phyloP scores from a whole-genome alignment of 2,329 filamentous ascomycete genomes.

The Beauveria australis region DNA sequence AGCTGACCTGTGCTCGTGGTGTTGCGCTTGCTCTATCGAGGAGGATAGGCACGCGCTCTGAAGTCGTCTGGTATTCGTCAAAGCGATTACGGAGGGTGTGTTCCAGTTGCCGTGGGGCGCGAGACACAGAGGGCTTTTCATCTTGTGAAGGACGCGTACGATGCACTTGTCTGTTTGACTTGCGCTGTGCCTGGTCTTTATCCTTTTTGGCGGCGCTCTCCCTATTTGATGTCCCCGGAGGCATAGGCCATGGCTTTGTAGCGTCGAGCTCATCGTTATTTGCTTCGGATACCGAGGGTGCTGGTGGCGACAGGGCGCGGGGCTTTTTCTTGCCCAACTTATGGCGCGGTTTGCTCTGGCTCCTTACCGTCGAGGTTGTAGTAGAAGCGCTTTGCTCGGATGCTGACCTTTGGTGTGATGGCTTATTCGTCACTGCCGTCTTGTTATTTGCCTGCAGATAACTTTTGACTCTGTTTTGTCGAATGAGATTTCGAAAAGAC shows the following conservation, averaged over 20 bases:
- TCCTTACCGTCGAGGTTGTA: neutral
- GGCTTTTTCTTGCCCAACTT: neutral
- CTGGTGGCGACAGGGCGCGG: neutral
- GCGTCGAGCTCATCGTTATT: neutral
- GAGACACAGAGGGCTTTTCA: neutral
- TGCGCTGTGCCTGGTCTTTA: neutral
- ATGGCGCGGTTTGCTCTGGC: neutral
- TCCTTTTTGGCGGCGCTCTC: neutral
- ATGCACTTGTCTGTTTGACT: neutral
- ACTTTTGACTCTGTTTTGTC: conserved; percentile 1
- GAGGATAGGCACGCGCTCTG: neutral
- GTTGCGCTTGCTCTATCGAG: neutral
- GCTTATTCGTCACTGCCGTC: neutral
- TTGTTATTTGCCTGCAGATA: conserved; percentile 5
- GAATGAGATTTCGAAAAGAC: conserved; percentile 12
- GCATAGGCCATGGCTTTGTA: neutral
- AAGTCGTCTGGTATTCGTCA: neutral
- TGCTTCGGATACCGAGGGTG: neutral
- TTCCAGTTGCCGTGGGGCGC: neutral
- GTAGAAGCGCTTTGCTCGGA: neutral
- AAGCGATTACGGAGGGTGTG: neutral
- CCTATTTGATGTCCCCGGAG: neutral
- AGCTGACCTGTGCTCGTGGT: neutral
- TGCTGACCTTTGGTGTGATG: neutral
- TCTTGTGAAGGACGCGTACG: neutral